Conservation (phyloP, 129 eudicot species). For the Apium graveolens region DNA sequence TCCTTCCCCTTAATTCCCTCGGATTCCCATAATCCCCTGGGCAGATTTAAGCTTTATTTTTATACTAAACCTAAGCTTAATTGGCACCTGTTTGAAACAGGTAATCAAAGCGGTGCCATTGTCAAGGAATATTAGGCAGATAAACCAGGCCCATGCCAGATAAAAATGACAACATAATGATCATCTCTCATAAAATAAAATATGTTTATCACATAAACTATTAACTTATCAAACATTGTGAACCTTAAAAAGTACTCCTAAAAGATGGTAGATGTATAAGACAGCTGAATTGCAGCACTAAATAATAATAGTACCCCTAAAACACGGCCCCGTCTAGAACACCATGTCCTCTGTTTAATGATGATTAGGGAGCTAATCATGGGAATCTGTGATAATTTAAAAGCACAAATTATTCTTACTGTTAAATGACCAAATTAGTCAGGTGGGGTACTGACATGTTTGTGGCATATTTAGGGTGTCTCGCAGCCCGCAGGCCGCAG, state of each 20-base stretch:
- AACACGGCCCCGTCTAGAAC: not conserved
- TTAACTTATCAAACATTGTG: not conserved
- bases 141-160: not conserved
- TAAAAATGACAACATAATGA: not conserved
- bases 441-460: not conserved
- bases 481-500: too few species aligned
- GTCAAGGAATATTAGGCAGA: too few species aligned
- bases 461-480: not conserved
- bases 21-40: too few species aligned
- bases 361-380: not conserved
- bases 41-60: too few species aligned
- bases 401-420: not conserved
- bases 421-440: not conserved
- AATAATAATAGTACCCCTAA: not conserved
- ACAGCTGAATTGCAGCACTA: conserved; percentile 3
- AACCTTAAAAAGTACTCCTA: not conserved
- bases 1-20: too few species aligned
- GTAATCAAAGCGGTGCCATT: too few species aligned
- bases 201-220: not conserved
- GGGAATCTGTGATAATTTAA: not conserved
- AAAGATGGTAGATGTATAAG: not conserved
- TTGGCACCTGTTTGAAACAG: too few species aligned
- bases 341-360: not conserved
- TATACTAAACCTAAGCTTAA: too few species aligned
- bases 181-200: not conserved